phyloP scores from a whole-genome alignment of 108 stramenopile species.

The Halocafeteria seosinensis region DNA sequence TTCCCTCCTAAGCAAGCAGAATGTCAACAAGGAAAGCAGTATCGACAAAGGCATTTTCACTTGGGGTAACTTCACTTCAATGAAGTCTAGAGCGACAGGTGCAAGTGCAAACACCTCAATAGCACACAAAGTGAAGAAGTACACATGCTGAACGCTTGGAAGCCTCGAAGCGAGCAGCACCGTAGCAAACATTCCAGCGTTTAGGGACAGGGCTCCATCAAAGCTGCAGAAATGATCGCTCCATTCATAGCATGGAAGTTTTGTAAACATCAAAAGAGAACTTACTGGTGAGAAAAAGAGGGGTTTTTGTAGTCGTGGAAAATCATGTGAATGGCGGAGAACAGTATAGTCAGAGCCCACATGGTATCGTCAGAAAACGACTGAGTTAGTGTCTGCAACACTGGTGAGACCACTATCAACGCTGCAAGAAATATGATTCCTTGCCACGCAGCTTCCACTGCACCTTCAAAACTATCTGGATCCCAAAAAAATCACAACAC shows the following conservation, averaged over 20 bases:
- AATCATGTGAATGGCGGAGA: conserved; percentile 23
- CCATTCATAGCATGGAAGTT: background rate
- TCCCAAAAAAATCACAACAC: background rate
- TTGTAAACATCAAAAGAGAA: background rate
- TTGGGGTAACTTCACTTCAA: too few species aligned
- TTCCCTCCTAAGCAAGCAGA: too few species aligned
- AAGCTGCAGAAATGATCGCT: background rate
- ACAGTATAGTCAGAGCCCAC: conserved; percentile 24
- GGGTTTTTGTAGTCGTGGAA: conserved; percentile 26
- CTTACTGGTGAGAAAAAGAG: background rate
- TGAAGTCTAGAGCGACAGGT: conserved; percentile 7
- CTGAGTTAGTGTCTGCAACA: conserved; percentile 32
- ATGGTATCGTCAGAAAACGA: conserved; percentile 32
- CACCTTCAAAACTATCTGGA: background rate
- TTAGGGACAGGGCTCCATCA: conserved; percentile 29
- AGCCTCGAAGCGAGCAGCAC: conserved; percentile 36
- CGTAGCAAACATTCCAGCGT: conserved; percentile 32
- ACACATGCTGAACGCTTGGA: conserved; percentile 28
- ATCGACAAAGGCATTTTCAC: too few species aligned
- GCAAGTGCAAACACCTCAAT: conserved; percentile 23
- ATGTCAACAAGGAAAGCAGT: too few species aligned
- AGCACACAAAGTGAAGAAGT: conserved; percentile 24
- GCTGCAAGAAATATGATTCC: background rate
- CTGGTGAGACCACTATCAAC: conserved; percentile 21
- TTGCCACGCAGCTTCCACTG: background rate